These are phyloP conservation scores for Fomitopsis betulina DNA, from an alignment of 1,284 basidiomycete species.

Conservation along the genomic window DNA sequence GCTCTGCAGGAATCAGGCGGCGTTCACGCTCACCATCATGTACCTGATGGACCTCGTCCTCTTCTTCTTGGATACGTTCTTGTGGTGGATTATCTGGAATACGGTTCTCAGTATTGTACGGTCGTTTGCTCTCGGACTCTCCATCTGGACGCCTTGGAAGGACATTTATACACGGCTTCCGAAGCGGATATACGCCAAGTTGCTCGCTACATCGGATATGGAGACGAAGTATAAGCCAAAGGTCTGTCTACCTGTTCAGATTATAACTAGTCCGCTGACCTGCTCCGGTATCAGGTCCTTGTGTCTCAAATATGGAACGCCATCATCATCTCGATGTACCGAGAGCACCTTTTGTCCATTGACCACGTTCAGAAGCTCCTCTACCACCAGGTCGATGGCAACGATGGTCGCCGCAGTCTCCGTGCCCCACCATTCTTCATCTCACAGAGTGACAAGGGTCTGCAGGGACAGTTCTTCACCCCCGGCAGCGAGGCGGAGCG, in stretches of 20 bases:
- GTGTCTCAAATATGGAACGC: constrained; percentile 99
- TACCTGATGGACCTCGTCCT: constrained; percentile 93
- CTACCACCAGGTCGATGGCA: constrained; percentile 89
- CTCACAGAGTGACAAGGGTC: constrained; percentile 79
- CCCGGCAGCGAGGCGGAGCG: constrained; percentile 89
- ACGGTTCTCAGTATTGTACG: constrained; percentile 89
- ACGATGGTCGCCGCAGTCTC: constrained; percentile 82
- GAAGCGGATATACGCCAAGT: constrained; percentile 92
- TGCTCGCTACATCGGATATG: constrained; percentile 89
- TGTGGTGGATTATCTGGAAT: constrained; percentile 98
- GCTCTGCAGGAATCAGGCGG: constrained; percentile 86
- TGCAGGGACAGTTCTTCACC: constrained; percentile 92
- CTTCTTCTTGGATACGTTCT: constrained; percentile 96
- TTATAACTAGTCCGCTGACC: background rate
- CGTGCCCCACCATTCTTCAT: constrained; percentile 95
- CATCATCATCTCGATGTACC: constrained; percentile 99
- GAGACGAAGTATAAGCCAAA: constrained; percentile 97
- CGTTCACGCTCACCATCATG: constrained; percentile 93
- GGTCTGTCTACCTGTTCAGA: constrained; percentile 37
- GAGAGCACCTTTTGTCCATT: constrained; percentile 93
- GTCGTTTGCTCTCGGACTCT: constrained; percentile 86
- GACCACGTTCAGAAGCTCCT: constrained; percentile 93
- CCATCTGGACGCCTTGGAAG: constrained; percentile 97
- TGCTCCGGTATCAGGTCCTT: constrained; percentile 61
- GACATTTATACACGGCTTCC: constrained; percentile 91